Evolutionary conservation across 1,139 yeast species (phyloP).

Genomic region (Candida sp.): DNA sequence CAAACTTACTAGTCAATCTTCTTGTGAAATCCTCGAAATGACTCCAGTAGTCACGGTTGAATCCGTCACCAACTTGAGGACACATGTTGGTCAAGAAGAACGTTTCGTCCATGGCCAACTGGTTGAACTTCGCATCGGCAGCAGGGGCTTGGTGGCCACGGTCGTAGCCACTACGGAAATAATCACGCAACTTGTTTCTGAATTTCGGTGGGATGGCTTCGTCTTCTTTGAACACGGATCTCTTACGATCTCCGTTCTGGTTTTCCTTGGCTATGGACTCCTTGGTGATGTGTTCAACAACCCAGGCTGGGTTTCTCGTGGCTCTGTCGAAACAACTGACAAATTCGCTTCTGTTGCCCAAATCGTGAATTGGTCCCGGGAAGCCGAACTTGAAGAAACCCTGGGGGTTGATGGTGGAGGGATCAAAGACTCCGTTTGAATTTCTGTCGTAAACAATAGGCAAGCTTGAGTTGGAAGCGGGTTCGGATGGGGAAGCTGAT

Average conservation of each 20-base stretch:
- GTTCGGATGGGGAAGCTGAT: slow-evolving; percentile 18
- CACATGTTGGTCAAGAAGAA: slow-evolving; percentile 88
- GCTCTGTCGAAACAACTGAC: slow-evolving; percentile 87
- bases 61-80: slow-evolving; percentile 98
- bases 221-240: slow-evolving; percentile 86
- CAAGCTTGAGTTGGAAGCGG: slow-evolving; percentile 11
- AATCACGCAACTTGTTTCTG: slow-evolving; percentile 79
- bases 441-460: slow-evolving; percentile 18
- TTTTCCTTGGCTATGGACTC: slow-evolving; percentile 55
- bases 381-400: slow-evolving; percentile 89
- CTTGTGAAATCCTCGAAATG: slow-evolving; percentile 92
- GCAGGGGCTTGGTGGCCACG: slow-evolving; percentile 99
- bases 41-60: slow-evolving; percentile 97
- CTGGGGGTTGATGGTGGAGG: slow-evolving; percentile 59
- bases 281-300: slow-evolving; percentile 84
- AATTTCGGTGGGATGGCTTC: slow-evolving; percentile 79
- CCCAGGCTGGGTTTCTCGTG: slow-evolving; percentile 90
- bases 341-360: slow-evolving; percentile 74
- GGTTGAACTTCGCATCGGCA: slow-evolving; percentile 92
- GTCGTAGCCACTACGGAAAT: slow-evolving; percentile 95
- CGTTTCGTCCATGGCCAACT: slow-evolving; percentile 94
- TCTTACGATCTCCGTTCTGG: slow-evolving; percentile 71
- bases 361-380: slow-evolving; percentile 93
- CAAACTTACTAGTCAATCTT: slow-evolving; percentile 68
- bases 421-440: slow-evolving; percentile 23